These are phyloP conservation scores for Durusdinium trenchii DNA, from an alignment of 73 alveolate genomes.

Conservation along the genomic window DNA sequence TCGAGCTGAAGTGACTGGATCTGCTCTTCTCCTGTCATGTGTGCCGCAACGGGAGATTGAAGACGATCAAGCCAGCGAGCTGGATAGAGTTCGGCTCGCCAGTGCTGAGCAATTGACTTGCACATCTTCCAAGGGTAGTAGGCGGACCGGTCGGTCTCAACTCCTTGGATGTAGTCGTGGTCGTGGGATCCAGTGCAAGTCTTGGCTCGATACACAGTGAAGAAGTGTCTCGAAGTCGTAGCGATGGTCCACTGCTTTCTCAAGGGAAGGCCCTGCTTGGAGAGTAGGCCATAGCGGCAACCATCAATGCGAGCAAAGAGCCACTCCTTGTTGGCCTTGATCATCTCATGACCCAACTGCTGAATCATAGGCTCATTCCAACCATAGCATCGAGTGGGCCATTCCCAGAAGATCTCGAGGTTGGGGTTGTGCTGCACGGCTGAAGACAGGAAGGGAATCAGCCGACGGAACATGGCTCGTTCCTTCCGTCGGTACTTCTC, in stretches of 20 bases:
- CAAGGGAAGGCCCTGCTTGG: no score
- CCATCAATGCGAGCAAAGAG: no score
- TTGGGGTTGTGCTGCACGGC: not conserved
- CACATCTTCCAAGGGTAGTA: not conserved
- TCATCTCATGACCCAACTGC: no score
- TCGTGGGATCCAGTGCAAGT: not conserved
- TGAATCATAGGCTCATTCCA: no score
- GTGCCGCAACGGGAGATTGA: not conserved
- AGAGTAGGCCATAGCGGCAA: no score
- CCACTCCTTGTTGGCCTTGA: no score
- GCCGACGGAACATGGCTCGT: not conserved
- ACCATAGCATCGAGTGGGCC: not conserved
- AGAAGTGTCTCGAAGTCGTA: not conserved
- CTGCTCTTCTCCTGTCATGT: not conserved
- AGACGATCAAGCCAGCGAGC: not conserved
- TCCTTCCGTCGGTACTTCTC: not conserved
- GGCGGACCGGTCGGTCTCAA: not conserved
- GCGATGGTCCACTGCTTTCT: not conserved
- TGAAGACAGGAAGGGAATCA: not conserved
- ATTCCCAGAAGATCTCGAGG: constrained; percentile 23
- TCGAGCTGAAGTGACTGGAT: no score
- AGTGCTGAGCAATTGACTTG: not conserved
- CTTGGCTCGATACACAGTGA: not conserved
- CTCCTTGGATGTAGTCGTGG: not conserved
- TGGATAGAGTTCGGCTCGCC: not conserved